Evolutionary conservation across 2,329 filamentous ascomycete genomes (phyloP), one percentile per base, ranked within the genome.

Genomic region (Coleophoma cylindrospora): DNA sequence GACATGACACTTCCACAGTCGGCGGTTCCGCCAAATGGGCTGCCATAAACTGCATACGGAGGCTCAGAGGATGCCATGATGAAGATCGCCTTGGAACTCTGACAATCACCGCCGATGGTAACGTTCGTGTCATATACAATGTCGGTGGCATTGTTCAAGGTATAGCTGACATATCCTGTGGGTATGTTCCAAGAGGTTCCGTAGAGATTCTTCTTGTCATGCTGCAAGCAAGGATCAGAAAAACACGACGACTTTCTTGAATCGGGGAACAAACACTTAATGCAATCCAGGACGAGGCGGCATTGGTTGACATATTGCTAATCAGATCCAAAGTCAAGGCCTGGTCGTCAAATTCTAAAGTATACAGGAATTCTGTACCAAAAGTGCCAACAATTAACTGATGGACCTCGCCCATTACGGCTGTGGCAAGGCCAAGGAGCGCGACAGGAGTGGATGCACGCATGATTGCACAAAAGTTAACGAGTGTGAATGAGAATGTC

Each of bases 1-100:
- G 70, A 71, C 55, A 75, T 71, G 11, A 64, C 59, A 10, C 56
- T 54, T 32, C 63, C 56, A 44, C 62, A 66, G n/a, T 53, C 48
- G 15, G 61, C 57, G 15, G 55, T 49, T 17, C 52, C 57, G 3
- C 62, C 61, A 49, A 62, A 64, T 36, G 59, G 62, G 27, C 56
- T 57, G 5, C 63, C 61, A 48, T 66, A 66, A 1, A 66, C 63
- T 8, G 55, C 48, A 45, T 64, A 62, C 1, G 64, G 62, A 2
- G 53, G 37, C 4, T 52, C 43, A 11, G 47, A 57, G 19, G 51
- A 43, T 10, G 63, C 59, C 3, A 52, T 43, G 15, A 62, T 55
- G 50, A 59, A 66, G 37, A 65, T 56, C 27, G 60, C 60, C 22
- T 51, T 54, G 5, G 57, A 54, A 33, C 12, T 33, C 0, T 52